Percentiles rank a stretch among this genome's conserved stretches.
phyloP scores from a whole-genome alignment of 2,329 filamentous ascomycete genomes.

The Nectriaceae sp. region DNA sequence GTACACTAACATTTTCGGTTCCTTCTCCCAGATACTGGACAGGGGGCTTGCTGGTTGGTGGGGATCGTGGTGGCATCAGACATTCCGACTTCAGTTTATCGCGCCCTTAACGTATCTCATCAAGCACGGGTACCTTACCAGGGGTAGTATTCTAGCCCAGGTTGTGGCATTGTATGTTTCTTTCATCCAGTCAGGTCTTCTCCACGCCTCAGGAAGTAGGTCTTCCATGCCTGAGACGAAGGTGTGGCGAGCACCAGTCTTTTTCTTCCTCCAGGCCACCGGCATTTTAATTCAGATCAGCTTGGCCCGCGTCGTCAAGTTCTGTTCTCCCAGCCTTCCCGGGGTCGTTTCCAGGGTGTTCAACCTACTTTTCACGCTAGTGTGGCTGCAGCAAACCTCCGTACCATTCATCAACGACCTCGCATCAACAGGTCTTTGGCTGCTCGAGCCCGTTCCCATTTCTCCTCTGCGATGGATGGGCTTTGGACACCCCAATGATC shows the following conservation, averaged over 20 bases:
- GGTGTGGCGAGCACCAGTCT: constrained; percentile 59
- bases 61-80: constrained; percentile 90
- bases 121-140: constrained; percentile 39
- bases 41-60: constrained; percentile 79
- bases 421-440: constrained; percentile 71
- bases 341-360: constrained; percentile 46
- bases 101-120: constrained; percentile 56
- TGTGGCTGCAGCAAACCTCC: constrained; percentile 70
- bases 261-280: constrained; percentile 71
- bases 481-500: constrained; percentile 59
- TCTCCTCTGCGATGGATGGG: constrained; percentile 70
- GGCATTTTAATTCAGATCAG: constrained; percentile 64
- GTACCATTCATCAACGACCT: constrained; percentile 75
- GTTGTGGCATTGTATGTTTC: constrained; percentile 36
- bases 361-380: constrained; percentile 63
- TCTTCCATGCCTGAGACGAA: constrained; percentile 58
- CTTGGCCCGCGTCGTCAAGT: constrained; percentile 36
- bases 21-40: constrained; percentile 57
- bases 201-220: constrained; percentile 73
- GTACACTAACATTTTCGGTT: constrained; percentile 58
- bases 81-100: constrained; percentile 74
- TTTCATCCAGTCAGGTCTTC: constrained; percentile 65
- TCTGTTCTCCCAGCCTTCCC: constrained; percentile 45
- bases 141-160: constrained; percentile 28
- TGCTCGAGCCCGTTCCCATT: constrained; percentile 79